These are phyloP conservation scores for Hypomyces rosellus DNA, from an alignment of 2,329 filamentous ascomycete genomes.

Conservation along the genomic window DNA sequence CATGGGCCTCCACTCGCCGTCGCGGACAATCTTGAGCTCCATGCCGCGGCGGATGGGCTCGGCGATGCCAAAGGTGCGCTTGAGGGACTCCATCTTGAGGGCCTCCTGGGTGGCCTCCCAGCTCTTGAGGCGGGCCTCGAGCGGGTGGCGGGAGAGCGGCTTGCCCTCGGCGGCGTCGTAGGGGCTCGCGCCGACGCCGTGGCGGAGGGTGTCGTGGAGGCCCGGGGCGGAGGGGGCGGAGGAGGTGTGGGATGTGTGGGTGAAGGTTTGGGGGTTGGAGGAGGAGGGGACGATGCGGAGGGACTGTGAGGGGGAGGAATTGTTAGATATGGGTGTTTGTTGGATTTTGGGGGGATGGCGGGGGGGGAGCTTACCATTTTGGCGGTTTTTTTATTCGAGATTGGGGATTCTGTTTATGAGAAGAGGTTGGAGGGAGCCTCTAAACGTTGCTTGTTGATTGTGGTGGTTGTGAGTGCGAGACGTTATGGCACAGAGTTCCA, in stretches of 20 bases:
- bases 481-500: neutral
- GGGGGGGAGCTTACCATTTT: slow-evolving; percentile 42
- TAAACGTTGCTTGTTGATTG: neutral
- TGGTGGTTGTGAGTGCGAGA: neutral
- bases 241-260: slow-evolving; percentile 52
- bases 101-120: slow-evolving; percentile 88
- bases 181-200: slow-evolving; percentile 65
- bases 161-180: slow-evolving; percentile 37
- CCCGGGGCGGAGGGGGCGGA: slow-evolving; percentile 87
- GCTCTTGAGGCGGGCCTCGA: slow-evolving; percentile 80
- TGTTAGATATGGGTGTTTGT: slow-evolving; percentile 8
- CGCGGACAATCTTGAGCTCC: slow-evolving; percentile 84
- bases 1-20: slow-evolving; percentile 73
- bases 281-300: slow-evolving; percentile 81
- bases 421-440: neutral
- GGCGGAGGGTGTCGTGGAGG: slow-evolving; percentile 86
- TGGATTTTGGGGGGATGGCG: slow-evolving; percentile 5
- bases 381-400: slow-evolving; percentile 14
- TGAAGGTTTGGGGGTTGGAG: slow-evolving; percentile 58
- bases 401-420: neutral
- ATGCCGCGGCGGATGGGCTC: slow-evolving; percentile 90
- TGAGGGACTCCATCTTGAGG: slow-evolving; percentile 81
- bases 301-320: slow-evolving; percentile 53
- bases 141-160: slow-evolving; percentile 68
- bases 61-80: slow-evolving; percentile 82